Conservation (phyloP, 2,329 filamentous ascomycete genomes). For the Immersiporthe knoxdaviesiana region DNA sequence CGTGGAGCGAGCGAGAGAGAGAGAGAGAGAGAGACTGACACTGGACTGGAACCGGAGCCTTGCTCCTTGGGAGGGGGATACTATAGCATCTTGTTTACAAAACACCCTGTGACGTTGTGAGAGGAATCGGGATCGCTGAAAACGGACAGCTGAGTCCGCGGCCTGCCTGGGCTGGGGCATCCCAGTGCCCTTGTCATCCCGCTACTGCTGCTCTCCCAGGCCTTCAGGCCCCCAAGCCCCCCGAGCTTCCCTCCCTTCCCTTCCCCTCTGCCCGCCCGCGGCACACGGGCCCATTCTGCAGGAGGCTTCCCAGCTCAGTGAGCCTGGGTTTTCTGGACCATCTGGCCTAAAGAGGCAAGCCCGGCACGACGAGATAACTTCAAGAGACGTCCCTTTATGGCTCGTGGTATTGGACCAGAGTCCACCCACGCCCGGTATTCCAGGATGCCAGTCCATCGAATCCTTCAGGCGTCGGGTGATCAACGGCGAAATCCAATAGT, state of each 20-base stretch:
- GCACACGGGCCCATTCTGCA: conserved; percentile 19
- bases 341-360: conserved; percentile 20
- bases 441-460: conserved; percentile 18
- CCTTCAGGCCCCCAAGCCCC: conserved; percentile 9
- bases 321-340: conserved; percentile 2
- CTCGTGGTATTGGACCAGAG: neutral
- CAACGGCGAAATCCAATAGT: conserved; percentile 28
- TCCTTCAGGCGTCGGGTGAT: conserved; percentile 27
- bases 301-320: conserved; percentile 20
- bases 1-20: neutral
- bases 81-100: neutral
- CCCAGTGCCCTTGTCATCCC: conserved; percentile 22
- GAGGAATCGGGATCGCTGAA: conserved; percentile 20
- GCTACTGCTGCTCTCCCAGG: conserved; percentile 18
- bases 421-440: neutral
- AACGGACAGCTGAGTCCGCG: conserved; percentile 17
- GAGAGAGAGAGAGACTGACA: conserved; percentile 5
- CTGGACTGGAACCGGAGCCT: conserved; percentile 2
- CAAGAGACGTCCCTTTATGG: conserved; percentile 19
- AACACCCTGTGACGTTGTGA: conserved; percentile 3
- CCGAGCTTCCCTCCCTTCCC: too few species aligned
- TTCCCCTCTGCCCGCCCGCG: neutral
- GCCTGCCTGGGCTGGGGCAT: conserved; percentile 10
- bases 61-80: neutral
- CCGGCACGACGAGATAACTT: conserved; percentile 10